These are phyloP conservation scores for Xylaria acuta DNA, from an alignment of 495 filamentous ascomycete genomes.

Conservation along the genomic window DNA sequence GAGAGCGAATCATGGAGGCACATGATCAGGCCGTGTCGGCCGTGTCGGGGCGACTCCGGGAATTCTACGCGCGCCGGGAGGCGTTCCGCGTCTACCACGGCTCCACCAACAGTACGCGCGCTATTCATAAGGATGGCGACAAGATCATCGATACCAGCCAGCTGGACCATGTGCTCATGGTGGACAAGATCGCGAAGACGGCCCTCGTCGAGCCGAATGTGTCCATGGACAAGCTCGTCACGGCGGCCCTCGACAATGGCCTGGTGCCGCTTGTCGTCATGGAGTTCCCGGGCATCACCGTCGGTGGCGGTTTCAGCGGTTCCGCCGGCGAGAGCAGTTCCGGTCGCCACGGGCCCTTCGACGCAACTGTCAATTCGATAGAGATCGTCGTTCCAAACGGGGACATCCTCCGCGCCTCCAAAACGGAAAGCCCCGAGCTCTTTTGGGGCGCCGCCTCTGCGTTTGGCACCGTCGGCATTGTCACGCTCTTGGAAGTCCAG, in stretches of 20 bases:
- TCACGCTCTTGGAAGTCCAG: slow-evolving; percentile 62
- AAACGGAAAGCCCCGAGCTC: slow-evolving; percentile 55
- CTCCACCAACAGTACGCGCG: slow-evolving; percentile 75
- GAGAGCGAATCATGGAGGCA: slow-evolving; percentile 20
- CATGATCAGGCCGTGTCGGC: slow-evolving; percentile 51
- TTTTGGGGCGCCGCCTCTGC: slow-evolving; percentile 64
- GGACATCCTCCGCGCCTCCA: slow-evolving; percentile 48
- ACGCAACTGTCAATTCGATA: slow-evolving; percentile 59
- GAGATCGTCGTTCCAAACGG: slow-evolving; percentile 66
- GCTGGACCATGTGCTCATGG: slow-evolving; percentile 59
- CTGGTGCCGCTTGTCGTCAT: slow-evolving; percentile 65
- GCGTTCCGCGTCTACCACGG: slow-evolving; percentile 77
- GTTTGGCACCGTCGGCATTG: slow-evolving; percentile 64
- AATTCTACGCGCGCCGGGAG: slow-evolving; percentile 60
- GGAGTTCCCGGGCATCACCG: slow-evolving; percentile 72
- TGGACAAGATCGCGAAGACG: slow-evolving; percentile 52
- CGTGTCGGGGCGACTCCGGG: slow-evolving; percentile 52
- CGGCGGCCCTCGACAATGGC: slow-evolving; percentile 55
- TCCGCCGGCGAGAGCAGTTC: slow-evolving; percentile 66
- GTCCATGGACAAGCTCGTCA: slow-evolving; percentile 65
- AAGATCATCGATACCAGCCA: slow-evolving; percentile 61
- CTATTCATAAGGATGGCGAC: slow-evolving; percentile 43
- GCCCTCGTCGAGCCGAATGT: slow-evolving; percentile 70
- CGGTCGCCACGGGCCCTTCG: slow-evolving; percentile 66
- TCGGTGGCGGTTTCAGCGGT: slow-evolving; percentile 67